Evolutionary conservation across 2,329 filamentous ascomycete genomes (phyloP).

Genomic region (Colletotrichum sojae): DNA sequence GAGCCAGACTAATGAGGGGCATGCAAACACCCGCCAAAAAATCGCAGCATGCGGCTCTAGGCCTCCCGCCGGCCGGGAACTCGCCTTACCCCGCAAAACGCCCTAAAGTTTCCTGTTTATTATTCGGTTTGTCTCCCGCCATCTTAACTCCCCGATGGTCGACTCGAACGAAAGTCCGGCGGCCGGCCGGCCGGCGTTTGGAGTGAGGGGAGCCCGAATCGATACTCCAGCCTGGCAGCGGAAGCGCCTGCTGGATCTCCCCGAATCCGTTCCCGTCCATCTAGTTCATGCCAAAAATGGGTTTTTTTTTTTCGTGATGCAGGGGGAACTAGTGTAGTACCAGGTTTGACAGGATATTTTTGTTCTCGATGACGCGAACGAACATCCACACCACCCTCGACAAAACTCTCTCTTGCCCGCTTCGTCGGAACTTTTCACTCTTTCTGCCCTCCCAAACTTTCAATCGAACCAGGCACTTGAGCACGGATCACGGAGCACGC

Average conservation of each 20-base stretch:
- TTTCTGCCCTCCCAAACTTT: neutral
- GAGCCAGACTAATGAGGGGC: no score
- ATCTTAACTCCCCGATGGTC: no score
- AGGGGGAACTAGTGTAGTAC: neutral
- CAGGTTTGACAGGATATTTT: neutral
- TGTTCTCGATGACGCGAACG: constrained; percentile 11
- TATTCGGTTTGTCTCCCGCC: no score
- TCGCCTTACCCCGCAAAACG: no score
- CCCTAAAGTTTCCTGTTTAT: no score
- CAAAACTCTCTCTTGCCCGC: constrained; percentile 3
- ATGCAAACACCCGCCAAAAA: no score
- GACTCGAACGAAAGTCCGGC: no score
- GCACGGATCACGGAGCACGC: neutral
- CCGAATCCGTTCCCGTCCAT: constrained; percentile 5
- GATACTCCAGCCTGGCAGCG: constrained; percentile 7
- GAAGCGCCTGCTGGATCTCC: constrained; percentile 33
- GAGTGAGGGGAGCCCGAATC: neutral
- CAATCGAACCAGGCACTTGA: neutral
- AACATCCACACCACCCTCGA: neutral
- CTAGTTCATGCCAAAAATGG: constrained; percentile 6
- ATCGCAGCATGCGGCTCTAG: no score
- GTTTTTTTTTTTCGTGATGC: constrained; percentile 7
- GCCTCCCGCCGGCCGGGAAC: no score
- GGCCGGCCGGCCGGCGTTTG: no score
- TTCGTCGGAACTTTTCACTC: constrained; percentile 10